A percentile compares a stretch with the other conserved stretches of the same genome.
These are phyloP conservation scores for Hyaloperonospora arabidopsidis DNA, from an alignment of 352 stramenopile genomes.

Conservation along the genomic window DNA sequence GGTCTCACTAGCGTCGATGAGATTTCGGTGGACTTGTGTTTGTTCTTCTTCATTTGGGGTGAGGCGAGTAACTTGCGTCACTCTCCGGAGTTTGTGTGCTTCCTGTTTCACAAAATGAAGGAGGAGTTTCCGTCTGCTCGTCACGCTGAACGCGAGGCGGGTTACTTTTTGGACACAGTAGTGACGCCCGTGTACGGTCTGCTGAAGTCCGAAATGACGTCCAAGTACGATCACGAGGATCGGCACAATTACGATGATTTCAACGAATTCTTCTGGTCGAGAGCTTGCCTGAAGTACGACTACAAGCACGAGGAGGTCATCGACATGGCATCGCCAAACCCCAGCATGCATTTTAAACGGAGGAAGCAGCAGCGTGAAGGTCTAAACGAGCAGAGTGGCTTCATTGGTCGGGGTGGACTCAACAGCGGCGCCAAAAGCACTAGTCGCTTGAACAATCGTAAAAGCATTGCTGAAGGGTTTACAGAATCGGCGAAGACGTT, in stretches of 20 bases:
- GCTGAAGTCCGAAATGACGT: constrained; percentile 81
- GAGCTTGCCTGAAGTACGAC: constrained; percentile 91
- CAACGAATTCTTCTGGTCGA: constrained; percentile 99
- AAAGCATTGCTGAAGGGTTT: constrained; percentile 88
- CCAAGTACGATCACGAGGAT: constrained; percentile 88
- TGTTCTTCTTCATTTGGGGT: constrained; percentile 99
- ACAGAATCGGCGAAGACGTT: constrained; percentile 93
- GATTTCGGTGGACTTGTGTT: constrained; percentile 75
- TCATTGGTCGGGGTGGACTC: constrained; percentile 20
- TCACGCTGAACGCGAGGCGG: constrained; percentile 79
- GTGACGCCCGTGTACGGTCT: constrained; percentile 93
- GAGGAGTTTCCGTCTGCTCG: constrained; percentile 71
- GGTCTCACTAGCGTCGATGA: constrained; percentile 83
- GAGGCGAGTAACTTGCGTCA: constrained; percentile 96
- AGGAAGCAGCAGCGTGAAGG: constrained; percentile 40
- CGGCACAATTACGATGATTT: constrained; percentile 99
- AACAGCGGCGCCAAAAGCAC: constrained; percentile 17
- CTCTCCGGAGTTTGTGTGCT: constrained; percentile 97
- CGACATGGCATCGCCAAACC: constrained; percentile 61
- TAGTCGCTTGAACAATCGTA: constrained; percentile 39
- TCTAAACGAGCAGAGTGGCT: constrained; percentile 23
- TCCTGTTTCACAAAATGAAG: constrained; percentile 95
- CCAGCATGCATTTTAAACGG: constrained; percentile 44
- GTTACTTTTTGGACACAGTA: constrained; percentile 96
- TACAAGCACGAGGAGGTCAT: constrained; percentile 87